phyloP scores from a whole-genome alignment of 192 early-diverging fungal species.

The Umbelopsis sp. region DNA sequence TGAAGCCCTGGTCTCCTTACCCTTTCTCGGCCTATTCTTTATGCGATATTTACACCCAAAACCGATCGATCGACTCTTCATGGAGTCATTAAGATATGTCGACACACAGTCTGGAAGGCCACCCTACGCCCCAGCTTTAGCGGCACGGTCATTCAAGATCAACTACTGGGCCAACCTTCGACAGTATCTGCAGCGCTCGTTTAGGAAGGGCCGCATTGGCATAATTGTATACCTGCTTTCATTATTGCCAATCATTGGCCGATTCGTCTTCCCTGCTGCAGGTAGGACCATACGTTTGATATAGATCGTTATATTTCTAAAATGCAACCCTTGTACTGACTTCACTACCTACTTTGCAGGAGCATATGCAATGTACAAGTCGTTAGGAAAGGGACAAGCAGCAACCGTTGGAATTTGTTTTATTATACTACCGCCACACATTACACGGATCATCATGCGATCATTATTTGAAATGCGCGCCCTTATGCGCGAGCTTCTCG shows the following conservation, averaged over 20 bases:
- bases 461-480: constrained; percentile 53
- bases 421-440: constrained; percentile 41
- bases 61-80: constrained; percentile 59
- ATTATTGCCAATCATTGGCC: constrained; percentile 54
- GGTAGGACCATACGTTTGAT: constrained; percentile 22
- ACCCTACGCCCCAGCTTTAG: constrained; percentile 41
- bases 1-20: constrained; percentile 43
- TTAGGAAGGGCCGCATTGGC: constrained; percentile 42
- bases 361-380: constrained; percentile 46
- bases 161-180: constrained; percentile 53
- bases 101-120: constrained; percentile 38
- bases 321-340: no score
- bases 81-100: constrained; percentile 49
- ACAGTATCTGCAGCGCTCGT: constrained; percentile 48
- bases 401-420: constrained; percentile 44
- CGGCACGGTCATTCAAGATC: constrained; percentile 32
- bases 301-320: not conserved
- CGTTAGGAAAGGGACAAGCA: constrained; percentile 41
- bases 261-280: constrained; percentile 52
- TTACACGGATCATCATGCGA: constrained; percentile 42
- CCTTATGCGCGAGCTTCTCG: constrained; percentile 59
- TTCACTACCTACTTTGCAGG: constrained; percentile 9
- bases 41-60: constrained; percentile 61
- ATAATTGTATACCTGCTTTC: constrained; percentile 48
- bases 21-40: constrained; percentile 54